A percentile compares a stretch with the other conserved stretches of the same genome.
phyloP scores from a whole-genome alignment of 2,329 filamentous ascomycete genomes.

The Ophiostoma australiae region DNA sequence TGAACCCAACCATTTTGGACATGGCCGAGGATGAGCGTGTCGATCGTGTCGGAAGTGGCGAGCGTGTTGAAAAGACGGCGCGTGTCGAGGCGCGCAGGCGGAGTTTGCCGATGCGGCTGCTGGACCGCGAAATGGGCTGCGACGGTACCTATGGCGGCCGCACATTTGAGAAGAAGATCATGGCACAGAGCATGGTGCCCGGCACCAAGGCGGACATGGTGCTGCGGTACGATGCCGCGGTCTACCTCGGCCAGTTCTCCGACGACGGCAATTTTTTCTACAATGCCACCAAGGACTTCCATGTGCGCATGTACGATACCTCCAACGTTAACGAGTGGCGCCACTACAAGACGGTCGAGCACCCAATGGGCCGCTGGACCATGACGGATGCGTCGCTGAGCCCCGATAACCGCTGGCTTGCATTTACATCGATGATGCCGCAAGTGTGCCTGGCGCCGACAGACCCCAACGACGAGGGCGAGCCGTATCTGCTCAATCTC shows the following conservation, averaged over 20 bases:
- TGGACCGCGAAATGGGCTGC: conserved; percentile 78
- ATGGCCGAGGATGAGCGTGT: conserved; percentile 17
- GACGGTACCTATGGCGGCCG: conserved; percentile 42
- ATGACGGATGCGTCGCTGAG: conserved; percentile 89
- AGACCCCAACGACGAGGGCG: conserved; percentile 73
- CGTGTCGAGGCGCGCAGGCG: conserved; percentile 35
- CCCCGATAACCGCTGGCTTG: conserved; percentile 85
- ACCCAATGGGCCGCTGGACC: conserved; percentile 88
- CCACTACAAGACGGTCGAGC: conserved; percentile 85
- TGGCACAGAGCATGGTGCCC: conserved; percentile 72
- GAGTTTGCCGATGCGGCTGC: conserved; percentile 60
- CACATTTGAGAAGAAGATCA: conserved; percentile 55
- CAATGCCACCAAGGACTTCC: conserved; percentile 84
- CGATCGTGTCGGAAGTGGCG: conserved; percentile 17
- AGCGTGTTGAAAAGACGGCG: neutral
- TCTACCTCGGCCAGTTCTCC: conserved; percentile 94
- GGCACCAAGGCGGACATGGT: conserved; percentile 74
- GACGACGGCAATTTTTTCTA: conserved; percentile 98
- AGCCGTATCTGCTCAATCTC: conserved; percentile 76
- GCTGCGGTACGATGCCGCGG: conserved; percentile 77
- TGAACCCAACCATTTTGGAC: conserved; percentile 16
- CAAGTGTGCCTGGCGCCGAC: conserved; percentile 82
- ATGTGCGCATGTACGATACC: conserved; percentile 95
- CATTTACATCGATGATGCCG: conserved; percentile 83
- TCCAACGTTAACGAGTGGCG: conserved; percentile 93